Base-by-base conservation (phyloP, 495 filamentous ascomycete species). In the Jackrogersella multiformis region DNA sequence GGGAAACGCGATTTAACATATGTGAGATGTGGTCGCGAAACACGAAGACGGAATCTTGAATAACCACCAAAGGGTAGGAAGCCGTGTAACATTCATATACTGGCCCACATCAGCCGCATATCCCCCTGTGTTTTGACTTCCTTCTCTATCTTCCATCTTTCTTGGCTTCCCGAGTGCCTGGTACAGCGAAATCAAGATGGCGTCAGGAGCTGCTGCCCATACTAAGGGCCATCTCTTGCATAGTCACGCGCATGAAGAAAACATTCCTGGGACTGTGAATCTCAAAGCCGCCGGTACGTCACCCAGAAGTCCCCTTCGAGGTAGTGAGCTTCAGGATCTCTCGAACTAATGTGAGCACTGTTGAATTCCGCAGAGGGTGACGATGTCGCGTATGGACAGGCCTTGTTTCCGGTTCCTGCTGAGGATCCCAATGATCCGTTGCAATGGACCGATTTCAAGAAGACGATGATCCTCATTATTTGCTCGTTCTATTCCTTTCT, bases 341-440 rank as follows among this genome's bases (percentile, higher is more conserved):
- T 2, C 5, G 26, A 44, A 6, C 36, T 59, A 49, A 49, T 24
- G 16, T 32, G 35, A 39, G n/a, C 26, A 7, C 26, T 7, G 26
- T 41, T 58, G 21, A 51, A 45, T n/a, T n/a, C n/a, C n/a, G n/a
- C n/a, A 81, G 87, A 88, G 75, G 87, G 86, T 49, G 86, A 89
- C 62, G 86, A 88, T 61, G 85, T 83, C 2, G 84, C 36, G 8
- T 55, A 86, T 44, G 87, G 86, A 54, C 86, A 88, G 63, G 87
- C 86, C 2, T 72, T 88, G 20, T 89, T 84, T 61, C 87, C 86
- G 1, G 86, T 88, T 0, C 86, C 87, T 5, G 81, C 85, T 0
- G 84, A 86, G 52, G 86, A 88, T 64, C 87, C 86, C 0, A 89
- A 89, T 60, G 86, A 89, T 71, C 87, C 87, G n/a, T 77, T 88